Evolutionary conservation across 257 asterid genomes (phyloP).

Genomic region (Salvia hispanica): DNA sequence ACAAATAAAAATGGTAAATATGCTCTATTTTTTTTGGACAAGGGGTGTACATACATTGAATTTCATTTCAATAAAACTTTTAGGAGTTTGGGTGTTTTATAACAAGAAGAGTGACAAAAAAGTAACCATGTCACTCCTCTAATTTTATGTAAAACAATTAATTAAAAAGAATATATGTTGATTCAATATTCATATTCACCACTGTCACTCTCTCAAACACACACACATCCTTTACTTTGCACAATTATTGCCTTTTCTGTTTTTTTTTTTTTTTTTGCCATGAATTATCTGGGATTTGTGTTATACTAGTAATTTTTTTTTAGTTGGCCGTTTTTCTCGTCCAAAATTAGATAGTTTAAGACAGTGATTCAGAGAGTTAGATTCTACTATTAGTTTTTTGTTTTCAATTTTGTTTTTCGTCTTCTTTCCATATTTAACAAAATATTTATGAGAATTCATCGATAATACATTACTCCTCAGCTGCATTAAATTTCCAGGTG

Average conservation of each 20-base stretch:
- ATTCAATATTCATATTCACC: constrained; percentile 16
- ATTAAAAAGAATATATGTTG: constrained; percentile 3
- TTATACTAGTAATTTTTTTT: not conserved
- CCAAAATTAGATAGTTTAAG: constrained; percentile 43
- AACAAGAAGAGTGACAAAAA: constrained; percentile 59
- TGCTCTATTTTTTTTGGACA: too few species aligned
- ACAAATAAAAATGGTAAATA: too few species aligned
- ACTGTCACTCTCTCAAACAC: constrained; percentile 23
- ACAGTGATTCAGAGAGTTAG: constrained; percentile 36
- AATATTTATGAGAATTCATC: not conserved
- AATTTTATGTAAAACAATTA: not conserved
- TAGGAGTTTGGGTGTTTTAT: constrained; percentile 70
- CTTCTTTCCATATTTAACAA: not conserved
- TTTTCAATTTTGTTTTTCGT: too few species aligned
- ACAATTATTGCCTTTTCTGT: constrained; percentile 33
- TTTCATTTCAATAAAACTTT: constrained; percentile 34
- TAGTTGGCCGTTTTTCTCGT: too few species aligned
- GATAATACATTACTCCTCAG: not conserved
- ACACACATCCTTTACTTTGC: constrained; percentile 37
- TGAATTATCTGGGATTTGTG: constrained; percentile 17
- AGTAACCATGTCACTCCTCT: too few species aligned
- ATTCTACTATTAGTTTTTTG: not conserved
- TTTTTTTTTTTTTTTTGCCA: constrained; percentile 36
- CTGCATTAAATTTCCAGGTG: constrained; percentile 38
- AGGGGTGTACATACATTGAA: constrained; percentile 33